Evolutionary conservation across 176 grass and related monocot genomes (phyloP), one percentile per base, ranked within the genome.

Genomic region (Eragrostis curvula): DNA sequence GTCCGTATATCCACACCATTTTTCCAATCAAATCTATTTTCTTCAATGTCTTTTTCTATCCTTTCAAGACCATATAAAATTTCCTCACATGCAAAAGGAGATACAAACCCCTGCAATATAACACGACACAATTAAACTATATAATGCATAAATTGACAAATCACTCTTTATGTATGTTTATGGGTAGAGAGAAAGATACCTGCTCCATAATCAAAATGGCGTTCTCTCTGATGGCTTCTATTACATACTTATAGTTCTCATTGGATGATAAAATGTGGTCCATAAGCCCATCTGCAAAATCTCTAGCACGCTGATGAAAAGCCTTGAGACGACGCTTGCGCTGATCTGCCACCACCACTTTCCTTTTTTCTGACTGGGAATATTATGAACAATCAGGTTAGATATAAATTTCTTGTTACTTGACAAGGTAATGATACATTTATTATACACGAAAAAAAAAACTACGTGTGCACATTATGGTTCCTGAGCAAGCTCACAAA

Each of bases 281-380:
- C 18, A 82, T 8, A 10, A 82, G 41, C 18, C 79, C 55, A 82
- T 82, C 68, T 44, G 24, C 79, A 82, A 82, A n/a, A n/a, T n/a
- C n/a, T n/a, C n/a, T n/a, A n/a, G n/a, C n/a, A n/a, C n/a, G n/a
- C n/a, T n/a, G n/a, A n/a, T n/a, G n/a, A 82, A 82, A 46, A 82
- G 39, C 17, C 68, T 58, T 45, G 23, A 2, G 16, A 5, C 18
- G 40, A 10, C 11, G 24, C 42, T 82, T 49, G 20, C 18, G 42
- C 25, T 29, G 23, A 50, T 71, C 69, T 50, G 69, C 45, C 29
- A 47, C 24, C 12, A 50, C 69, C 14, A 7, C 43, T 71, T 71
- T 28, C 46, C 14, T 49, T 50, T 1, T 28, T 24, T 71, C 69
- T 9, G 27, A 71, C 69, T 71, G 24, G 6, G 14, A 27, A 28